Percentiles rank a stretch among this genome's conserved stretches.
Evolutionary conservation across 192 early-diverging fungal genomes (phyloP).

Genomic region (Irineochytrium annulatum): DNA sequence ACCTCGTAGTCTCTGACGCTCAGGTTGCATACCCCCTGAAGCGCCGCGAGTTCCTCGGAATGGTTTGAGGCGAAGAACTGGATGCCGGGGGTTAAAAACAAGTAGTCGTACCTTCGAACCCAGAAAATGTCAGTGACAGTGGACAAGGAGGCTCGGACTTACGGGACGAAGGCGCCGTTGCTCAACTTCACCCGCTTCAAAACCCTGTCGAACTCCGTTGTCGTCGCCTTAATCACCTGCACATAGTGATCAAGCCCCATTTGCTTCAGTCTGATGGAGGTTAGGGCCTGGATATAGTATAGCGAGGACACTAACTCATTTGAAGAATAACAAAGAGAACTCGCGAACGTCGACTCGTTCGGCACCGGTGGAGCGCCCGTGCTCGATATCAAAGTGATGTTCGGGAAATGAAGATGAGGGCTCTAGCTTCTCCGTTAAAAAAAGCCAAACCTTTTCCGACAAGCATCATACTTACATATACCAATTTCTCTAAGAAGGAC

Average conservation of each 20-base stretch:
- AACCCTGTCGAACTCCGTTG: conserved; percentile 38
- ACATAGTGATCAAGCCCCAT: conserved; percentile 40
- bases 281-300: neutral
- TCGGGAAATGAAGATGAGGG: conserved; percentile 37
- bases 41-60: conserved; percentile 16
- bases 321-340: conserved; percentile 28
- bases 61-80: conserved; percentile 34
- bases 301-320: conserved; percentile 18
- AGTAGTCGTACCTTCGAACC: conserved; percentile 45
- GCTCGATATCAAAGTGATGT: conserved; percentile 39
- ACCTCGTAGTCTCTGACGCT: conserved; percentile 16
- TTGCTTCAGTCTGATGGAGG: conserved; percentile 37
- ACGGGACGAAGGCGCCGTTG: conserved; percentile 30
- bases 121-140: neutral
- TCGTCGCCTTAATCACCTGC: conserved; percentile 26
- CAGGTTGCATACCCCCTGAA: conserved; percentile 32
- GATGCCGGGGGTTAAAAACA: conserved; percentile 45
- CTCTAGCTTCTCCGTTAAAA: conserved; percentile 17
- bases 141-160: neutral
- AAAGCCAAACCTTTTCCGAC: neutral
- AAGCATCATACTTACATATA: conserved; percentile 37
- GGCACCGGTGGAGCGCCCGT: conserved; percentile 23
- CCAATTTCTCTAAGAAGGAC: conserved; percentile 45
- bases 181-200: conserved; percentile 28
- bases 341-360: conserved; percentile 20